Evolutionary conservation across 148 eudicot species (phyloP).

Genomic region (Pouteria glomerata): DNA sequence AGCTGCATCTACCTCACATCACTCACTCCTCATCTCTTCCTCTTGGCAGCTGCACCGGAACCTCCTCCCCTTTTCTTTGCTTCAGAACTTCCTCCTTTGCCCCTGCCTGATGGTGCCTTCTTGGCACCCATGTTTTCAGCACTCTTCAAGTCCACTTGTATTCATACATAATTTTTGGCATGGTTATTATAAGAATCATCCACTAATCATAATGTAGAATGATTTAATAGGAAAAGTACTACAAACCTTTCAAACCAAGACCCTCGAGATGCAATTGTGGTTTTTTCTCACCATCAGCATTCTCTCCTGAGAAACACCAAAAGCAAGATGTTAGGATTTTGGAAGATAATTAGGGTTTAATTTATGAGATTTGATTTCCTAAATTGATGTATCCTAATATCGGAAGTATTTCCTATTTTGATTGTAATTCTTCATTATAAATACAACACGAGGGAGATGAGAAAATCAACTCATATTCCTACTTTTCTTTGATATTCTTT

Average conservation of each 20-base stretch:
- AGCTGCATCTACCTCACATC: background rate
- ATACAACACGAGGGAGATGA: too few relatives aligned
- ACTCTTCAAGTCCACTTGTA: slow-evolving; percentile 75
- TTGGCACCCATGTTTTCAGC: slow-evolving; percentile 46
- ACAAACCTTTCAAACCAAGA: slow-evolving; percentile 64
- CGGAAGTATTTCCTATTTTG: too few relatives aligned
- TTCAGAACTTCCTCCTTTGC: slow-evolving; percentile 36
- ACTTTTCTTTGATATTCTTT: too few relatives aligned
- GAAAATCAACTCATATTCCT: too few relatives aligned
- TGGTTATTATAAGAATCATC: background rate
- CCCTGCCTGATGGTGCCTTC: slow-evolving; percentile 59
- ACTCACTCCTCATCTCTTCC: slow-evolving; percentile 25
- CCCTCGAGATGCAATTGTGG: slow-evolving; percentile 58
- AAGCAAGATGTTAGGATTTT: too few relatives aligned
- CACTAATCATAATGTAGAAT: too few relatives aligned
- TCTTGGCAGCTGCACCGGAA: slow-evolving; percentile 39
- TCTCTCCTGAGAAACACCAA: slow-evolving; percentile 34
- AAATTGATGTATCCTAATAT: too few relatives aligned
- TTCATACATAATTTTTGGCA: slow-evolving; percentile 34
- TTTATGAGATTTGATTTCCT: too few relatives aligned
- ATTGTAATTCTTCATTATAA: too few relatives aligned
- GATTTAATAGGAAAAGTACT: too few relatives aligned
- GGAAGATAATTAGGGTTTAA: too few relatives aligned
- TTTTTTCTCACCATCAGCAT: slow-evolving; percentile 37
- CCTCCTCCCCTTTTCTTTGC: slow-evolving; percentile 23